A percentile compares a stretch with the other conserved stretches of the same genome.
Conservation (phyloP, 2,329 filamentous ascomycete species). For the Colletotrichum viniferum region DNA sequence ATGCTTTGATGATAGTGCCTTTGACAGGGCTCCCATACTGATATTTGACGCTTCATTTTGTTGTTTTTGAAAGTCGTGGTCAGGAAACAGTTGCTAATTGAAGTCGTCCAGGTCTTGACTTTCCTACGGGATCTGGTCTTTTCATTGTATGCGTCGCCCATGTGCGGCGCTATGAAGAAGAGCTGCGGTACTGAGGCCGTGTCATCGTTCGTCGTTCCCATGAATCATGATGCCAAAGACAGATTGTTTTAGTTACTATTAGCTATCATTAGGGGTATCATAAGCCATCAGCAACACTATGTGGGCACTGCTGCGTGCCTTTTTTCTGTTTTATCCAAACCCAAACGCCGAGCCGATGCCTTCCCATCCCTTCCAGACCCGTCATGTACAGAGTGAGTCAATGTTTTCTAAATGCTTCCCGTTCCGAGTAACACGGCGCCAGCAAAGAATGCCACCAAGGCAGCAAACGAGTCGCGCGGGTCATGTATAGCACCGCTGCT, state of each 20-base stretch:
- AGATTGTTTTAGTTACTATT: neutral
- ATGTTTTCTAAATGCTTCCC: neutral
- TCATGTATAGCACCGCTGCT: neutral
- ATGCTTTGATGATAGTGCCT: conserved; percentile 26
- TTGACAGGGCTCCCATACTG: conserved; percentile 24
- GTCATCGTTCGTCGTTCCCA: fast-evolving
- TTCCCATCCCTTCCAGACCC: neutral
- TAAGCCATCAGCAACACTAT: neutral
- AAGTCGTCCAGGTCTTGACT: neutral
- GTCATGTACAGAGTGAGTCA: neutral
- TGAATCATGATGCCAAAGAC: neutral
- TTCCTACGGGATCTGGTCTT: neutral
- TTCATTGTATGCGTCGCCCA: neutral
- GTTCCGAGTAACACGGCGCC: neutral
- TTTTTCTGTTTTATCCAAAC: neutral
- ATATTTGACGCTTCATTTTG: conserved; percentile 12
- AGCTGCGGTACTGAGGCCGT: neutral
- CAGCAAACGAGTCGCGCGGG: neutral
- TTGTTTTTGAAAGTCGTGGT: conserved; percentile 4
- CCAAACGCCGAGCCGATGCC: neutral
- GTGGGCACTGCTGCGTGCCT: neutral
- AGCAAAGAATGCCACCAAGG: conserved; percentile 28
- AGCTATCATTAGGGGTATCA: conserved; percentile 6
- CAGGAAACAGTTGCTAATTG: conserved; percentile 6
- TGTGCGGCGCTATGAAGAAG: neutral